These are phyloP conservation scores for Neurospora terricola DNA, from an alignment of 495 filamentous ascomycete genomes.

Conservation along the genomic window DNA sequence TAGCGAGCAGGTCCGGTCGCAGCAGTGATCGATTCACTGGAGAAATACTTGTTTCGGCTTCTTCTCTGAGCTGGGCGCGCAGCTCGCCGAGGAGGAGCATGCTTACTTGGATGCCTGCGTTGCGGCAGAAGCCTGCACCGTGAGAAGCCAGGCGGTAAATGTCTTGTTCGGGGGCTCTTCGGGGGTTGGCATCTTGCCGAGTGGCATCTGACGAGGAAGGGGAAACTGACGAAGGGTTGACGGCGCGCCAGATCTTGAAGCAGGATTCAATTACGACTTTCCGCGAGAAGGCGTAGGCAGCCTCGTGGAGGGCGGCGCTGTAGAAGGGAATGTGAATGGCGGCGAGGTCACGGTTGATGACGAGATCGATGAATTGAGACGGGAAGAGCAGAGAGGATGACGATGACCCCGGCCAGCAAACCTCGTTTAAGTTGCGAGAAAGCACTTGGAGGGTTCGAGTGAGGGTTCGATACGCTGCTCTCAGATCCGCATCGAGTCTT, in stretches of 20 bases:
- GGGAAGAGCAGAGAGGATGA: slow-evolving; percentile 7
- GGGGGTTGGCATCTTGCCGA: slow-evolving; percentile 14
- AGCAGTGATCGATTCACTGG: slow-evolving; percentile 10
- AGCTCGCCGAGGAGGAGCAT: slow-evolving; percentile 41
- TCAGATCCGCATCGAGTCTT: slow-evolving; percentile 25
- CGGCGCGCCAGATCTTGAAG: slow-evolving; percentile 38
- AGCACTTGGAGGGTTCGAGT: slow-evolving; percentile 27
- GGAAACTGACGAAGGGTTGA: slow-evolving; percentile 18
- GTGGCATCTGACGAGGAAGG: background rate
- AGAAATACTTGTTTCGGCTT: slow-evolving; percentile 16
- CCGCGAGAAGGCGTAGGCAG: slow-evolving; percentile 40
- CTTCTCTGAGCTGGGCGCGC: slow-evolving; percentile 38
- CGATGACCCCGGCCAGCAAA: background rate
- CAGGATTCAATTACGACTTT: slow-evolving; percentile 38
- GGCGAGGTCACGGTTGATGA: slow-evolving; percentile 36
- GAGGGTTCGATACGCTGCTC: slow-evolving; percentile 25
- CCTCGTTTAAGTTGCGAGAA: slow-evolving; percentile 6
- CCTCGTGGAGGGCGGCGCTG: slow-evolving; percentile 23
- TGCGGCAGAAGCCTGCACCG: slow-evolving; percentile 34
- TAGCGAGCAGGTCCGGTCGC: slow-evolving; percentile 37
- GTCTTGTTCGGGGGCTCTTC: background rate
- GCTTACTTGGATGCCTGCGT: slow-evolving; percentile 27
- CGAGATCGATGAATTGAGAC: slow-evolving; percentile 34
- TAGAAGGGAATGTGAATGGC: slow-evolving; percentile 42
- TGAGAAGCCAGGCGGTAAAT: slow-evolving; percentile 27